Conservation (phyloP, 2,329 filamentous ascomycete genomes). For the Penicillium freii region DNA sequence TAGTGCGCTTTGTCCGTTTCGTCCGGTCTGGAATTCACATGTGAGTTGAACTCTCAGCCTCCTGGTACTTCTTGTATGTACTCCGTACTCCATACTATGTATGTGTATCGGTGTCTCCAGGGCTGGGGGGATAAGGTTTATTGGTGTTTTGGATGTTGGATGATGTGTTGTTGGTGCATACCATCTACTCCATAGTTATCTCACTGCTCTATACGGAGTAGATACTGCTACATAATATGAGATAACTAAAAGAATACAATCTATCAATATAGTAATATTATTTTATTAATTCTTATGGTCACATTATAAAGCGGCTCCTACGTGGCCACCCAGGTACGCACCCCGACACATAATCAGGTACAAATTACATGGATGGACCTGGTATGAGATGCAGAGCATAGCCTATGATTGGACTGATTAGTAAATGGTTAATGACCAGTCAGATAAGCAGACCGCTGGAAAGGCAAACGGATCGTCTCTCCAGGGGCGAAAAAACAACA, state of each 20-base stretch:
- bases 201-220: no score
- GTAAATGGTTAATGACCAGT: constrained; percentile 1
- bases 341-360: constrained; percentile 11
- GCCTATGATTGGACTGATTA: constrained; percentile 10
- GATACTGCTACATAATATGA: not conserved
- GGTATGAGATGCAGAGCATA: constrained; percentile 10
- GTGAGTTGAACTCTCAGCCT: constrained; percentile 6
- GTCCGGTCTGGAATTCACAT: constrained; percentile 2
- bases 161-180: not conserved
- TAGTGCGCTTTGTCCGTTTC: constrained; percentile 7
- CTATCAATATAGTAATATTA: not conserved
- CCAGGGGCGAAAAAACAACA: not conserved
- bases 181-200: not conserved
- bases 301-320: constrained; percentile 3
- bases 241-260: not conserved
- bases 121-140: not conserved
- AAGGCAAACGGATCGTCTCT: constrained; percentile 17
- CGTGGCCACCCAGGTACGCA: constrained; percentile 19
- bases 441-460: constrained; percentile 20
- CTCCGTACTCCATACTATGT: no score
- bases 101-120: not conserved
- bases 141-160: not conserved
- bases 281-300: not conserved
- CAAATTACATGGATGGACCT: constrained; percentile 18
- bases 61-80: not conserved